Evolutionary conservation across 768 basidiomycete species (phyloP).

Genomic region (Tubosaeta brunneosetosa): DNA sequence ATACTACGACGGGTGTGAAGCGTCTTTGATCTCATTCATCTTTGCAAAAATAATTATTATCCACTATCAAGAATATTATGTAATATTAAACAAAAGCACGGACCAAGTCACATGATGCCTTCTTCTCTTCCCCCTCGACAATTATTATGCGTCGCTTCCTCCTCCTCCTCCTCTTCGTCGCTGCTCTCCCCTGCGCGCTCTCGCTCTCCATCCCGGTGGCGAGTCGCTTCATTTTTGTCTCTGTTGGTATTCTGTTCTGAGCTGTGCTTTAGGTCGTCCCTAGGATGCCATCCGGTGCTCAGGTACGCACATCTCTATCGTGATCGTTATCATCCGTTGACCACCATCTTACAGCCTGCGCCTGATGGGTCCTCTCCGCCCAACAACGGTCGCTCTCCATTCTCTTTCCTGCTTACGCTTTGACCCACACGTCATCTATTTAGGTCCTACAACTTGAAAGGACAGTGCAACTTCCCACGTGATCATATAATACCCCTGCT

Average conservation of each 20-base stretch:
- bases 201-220: slow-evolving; percentile 9
- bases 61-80: neutral
- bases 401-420: too few species aligned
- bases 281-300: neutral
- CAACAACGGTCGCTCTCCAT: too few species aligned
- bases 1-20: slow-evolving; percentile 18
- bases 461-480: neutral
- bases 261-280: neutral
- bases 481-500: neutral
- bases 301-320: neutral
- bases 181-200: neutral
- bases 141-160: slow-evolving; percentile 14
- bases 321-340: neutral
- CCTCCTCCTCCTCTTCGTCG: slow-evolving; percentile 12
- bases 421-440: too few species aligned
- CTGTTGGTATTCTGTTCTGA: neutral
- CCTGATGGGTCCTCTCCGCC: neutral
- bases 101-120: slow-evolving; percentile 25
- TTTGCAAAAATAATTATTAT: slow-evolving; percentile 10
- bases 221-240: neutral
- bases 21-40: slow-evolving; percentile 11
- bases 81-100: slow-evolving; percentile 23
- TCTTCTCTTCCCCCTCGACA: neutral
- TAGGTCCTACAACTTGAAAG: too few species aligned
- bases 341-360: neutral